Evolutionary conservation across 2,329 filamentous ascomycete species (phyloP).

Genomic region (Neopestalotiopsis clavispora): DNA sequence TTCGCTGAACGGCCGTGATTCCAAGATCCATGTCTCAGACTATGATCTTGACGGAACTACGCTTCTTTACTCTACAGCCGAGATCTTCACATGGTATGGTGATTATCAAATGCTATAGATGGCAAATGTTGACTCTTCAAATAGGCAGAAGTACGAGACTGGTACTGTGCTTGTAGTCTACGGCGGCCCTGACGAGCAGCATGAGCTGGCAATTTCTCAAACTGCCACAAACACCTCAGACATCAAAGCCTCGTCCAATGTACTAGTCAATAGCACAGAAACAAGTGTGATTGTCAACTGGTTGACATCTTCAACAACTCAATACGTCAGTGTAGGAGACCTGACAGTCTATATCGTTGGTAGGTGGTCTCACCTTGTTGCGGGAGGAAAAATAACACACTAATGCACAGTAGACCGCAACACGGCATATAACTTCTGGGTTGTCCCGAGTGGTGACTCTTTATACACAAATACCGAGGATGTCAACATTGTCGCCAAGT

Average conservation of each 20-base stretch:
- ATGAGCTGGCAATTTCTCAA: constrained; percentile 7
- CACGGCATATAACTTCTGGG: constrained; percentile 15
- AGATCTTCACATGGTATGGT: constrained; percentile 68
- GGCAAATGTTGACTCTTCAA: neutral
- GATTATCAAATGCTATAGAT: neutral
- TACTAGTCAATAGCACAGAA: neutral
- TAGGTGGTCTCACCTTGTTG: neutral
- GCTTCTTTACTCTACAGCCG: constrained; percentile 71
- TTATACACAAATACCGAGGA: constrained; percentile 9
- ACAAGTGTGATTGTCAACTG: constrained; percentile 6
- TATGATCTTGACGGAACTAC: constrained; percentile 65
- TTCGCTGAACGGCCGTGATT: constrained; percentile 58
- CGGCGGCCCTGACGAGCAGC: constrained; percentile 7
- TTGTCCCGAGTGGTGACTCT: neutral
- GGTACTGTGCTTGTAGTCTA: constrained; percentile 8
- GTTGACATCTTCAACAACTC: neutral
- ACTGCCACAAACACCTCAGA: no score
- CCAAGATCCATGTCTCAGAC: constrained; percentile 70
- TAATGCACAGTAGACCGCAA: constrained; percentile 3
- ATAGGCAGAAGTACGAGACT: constrained; percentile 7
- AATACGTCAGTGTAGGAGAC: constrained; percentile 5
- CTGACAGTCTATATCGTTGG: constrained; percentile 8
- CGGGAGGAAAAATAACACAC: neutral
- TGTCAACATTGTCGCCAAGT: constrained; percentile 3
- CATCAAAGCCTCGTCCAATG: neutral